A percentile compares a stretch with the other conserved stretches of the same genome.
Conservation (phyloP, 306 rosid genomes). For the Fragaria iinumae region DNA sequence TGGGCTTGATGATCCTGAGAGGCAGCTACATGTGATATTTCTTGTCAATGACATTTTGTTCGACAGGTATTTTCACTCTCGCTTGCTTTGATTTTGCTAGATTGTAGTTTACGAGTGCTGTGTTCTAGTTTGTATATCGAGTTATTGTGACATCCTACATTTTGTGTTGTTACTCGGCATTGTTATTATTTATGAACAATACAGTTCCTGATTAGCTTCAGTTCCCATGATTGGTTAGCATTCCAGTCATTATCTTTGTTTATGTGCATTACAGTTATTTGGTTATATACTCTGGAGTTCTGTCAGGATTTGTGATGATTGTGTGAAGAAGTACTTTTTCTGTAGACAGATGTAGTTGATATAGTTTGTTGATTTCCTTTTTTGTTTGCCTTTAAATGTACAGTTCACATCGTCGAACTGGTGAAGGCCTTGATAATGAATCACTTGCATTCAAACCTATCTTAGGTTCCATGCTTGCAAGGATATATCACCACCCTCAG, state of each 20-base stretch:
- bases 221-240: not conserved
- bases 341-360: not conserved
- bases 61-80: slow-evolving; percentile 51
- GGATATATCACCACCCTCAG: slow-evolving; percentile 90
- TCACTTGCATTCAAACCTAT: slow-evolving; percentile 82
- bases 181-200: not conserved
- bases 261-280: not conserved
- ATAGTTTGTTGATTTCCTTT: not conserved
- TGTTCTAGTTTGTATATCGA: not conserved
- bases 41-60: slow-evolving; percentile 94
- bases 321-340: not conserved
- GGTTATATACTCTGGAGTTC: not conserved
- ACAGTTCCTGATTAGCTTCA: not conserved
- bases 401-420: slow-evolving; percentile 69
- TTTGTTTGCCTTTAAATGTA: slow-evolving; percentile 17
- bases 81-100: not conserved
- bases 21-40: slow-evolving; percentile 88
- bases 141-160: not conserved
- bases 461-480: slow-evolving; percentile 89
- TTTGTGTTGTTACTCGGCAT: not conserved
- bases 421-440: slow-evolving; percentile 73
- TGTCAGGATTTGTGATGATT: not conserved
- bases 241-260: not conserved
- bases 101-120: not conserved
- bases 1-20: slow-evolving; percentile 72